Evolutionary conservation across 441 rosid genomes (phyloP).

Genomic region (Croton setiger): DNA sequence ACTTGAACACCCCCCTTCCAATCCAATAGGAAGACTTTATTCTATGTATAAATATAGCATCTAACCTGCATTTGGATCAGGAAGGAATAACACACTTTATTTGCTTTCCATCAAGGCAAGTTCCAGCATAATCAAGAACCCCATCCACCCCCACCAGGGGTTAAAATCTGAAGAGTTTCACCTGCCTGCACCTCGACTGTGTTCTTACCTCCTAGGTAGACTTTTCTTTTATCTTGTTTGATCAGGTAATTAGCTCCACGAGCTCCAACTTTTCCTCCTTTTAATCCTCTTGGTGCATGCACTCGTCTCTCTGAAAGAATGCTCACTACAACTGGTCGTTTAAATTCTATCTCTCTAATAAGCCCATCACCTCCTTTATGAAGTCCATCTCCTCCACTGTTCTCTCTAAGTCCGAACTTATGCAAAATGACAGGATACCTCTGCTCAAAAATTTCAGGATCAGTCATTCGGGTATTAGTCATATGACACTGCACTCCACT

Average conservation of each 20-base stretch:
- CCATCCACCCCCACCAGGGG: slow-evolving; percentile 94
- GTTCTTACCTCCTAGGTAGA: slow-evolving; percentile 88
- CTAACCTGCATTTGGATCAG: too few species aligned
- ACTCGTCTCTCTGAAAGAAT: slow-evolving; percentile 95
- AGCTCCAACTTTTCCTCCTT: slow-evolving; percentile 73
- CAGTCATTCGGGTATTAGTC: slow-evolving; percentile 98
- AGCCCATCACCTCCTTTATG: slow-evolving; percentile 83
- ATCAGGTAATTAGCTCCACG: slow-evolving; percentile 75
- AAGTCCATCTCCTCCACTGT: slow-evolving; percentile 76
- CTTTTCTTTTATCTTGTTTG: slow-evolving; percentile 50
- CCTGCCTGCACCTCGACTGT: slow-evolving; percentile 70
- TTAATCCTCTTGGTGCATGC: slow-evolving; percentile 77
- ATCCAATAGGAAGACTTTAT: too few species aligned
- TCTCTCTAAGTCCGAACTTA: slow-evolving; percentile 71
- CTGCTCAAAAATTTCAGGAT: slow-evolving; percentile 94
- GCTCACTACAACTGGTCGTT: slow-evolving; percentile 73
- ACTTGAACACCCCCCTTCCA: too few species aligned
- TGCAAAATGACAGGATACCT: slow-evolving; percentile 88
- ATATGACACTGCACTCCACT: slow-evolving; percentile 96
- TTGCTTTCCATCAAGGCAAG: too few species aligned
- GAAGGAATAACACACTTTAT: too few species aligned
- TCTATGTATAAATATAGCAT: too few species aligned
- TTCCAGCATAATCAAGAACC: slow-evolving; percentile 39
- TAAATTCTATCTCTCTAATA: slow-evolving; percentile 85
- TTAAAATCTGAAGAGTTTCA: slow-evolving; percentile 74